Evolutionary conservation across 164 flowering plant species (phyloP).

Genomic region (Paratinospora sagittata): DNA sequence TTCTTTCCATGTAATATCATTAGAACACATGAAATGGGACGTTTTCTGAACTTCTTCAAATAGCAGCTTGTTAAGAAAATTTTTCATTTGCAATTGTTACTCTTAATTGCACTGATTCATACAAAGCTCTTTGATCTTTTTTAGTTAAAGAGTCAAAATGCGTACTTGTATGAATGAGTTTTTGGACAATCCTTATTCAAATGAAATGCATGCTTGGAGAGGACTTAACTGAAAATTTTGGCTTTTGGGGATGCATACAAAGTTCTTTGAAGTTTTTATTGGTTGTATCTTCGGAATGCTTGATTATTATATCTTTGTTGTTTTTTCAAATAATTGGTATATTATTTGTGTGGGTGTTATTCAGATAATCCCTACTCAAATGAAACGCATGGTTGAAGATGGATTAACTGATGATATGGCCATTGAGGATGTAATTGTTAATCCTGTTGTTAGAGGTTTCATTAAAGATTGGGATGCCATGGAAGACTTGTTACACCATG

Average conservation of each 20-base stretch:
- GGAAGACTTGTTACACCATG: conserved; percentile 87
- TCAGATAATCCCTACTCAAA: conserved; percentile 84
- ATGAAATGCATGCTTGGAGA: no score
- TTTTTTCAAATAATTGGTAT: background rate
- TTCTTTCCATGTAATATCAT: background rate
- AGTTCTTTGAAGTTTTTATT: no score
- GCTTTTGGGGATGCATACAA: no score
- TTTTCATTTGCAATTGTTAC: background rate
- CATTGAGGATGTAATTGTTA: conserved; percentile 53
- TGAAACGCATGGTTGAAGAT: conserved; percentile 72
- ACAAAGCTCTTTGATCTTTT: no score
- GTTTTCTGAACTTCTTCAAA: background rate
- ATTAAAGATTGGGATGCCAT: conserved; percentile 96
- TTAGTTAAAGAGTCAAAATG: no score
- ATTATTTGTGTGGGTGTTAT: conserved; percentile 6
- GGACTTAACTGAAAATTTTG: no score
- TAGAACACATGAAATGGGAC: background rate
- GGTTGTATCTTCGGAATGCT: no score
- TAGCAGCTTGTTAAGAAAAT: background rate
- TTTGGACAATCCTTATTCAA: no score
- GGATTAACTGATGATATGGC: conserved; percentile 36
- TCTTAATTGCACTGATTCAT: background rate
- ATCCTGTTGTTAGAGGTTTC: conserved; percentile 86
- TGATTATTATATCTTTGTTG: background rate
- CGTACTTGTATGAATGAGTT: no score